phyloP scores from a whole-genome alignment of 2,329 filamentous ascomycete genomes.

The Stagonosporopsis tanaceti region DNA sequence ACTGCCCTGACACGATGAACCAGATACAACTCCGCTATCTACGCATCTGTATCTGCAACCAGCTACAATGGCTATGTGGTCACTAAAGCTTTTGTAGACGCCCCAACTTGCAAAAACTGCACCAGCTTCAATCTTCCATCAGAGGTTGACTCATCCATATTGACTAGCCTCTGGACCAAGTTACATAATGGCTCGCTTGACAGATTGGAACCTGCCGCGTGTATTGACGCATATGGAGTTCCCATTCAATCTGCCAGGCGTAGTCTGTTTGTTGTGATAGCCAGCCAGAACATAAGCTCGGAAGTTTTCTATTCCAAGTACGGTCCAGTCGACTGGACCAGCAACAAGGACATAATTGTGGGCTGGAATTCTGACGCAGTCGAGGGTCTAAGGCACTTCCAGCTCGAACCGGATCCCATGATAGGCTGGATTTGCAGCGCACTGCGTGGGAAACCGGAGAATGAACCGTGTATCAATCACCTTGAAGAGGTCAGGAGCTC shows the following conservation, averaged over 20 bases:
- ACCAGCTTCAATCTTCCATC: neutral
- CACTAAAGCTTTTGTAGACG: neutral
- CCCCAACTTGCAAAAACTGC: neutral
- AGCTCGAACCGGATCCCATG: neutral
- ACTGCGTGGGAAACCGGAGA: neutral
- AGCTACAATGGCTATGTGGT: slow-evolving; percentile 3
- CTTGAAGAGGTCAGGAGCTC: neutral
- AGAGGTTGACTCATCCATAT: too few species aligned
- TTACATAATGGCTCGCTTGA: neutral
- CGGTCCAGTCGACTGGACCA: neutral
- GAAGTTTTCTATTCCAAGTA: neutral
- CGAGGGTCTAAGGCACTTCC: neutral
- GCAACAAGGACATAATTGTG: neutral
- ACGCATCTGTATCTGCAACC: slow-evolving; percentile 20
- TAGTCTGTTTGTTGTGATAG: slow-evolving; percentile 6
- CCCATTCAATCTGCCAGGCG: neutral
- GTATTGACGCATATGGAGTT: neutral
- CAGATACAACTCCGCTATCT: slow-evolving; percentile 37
- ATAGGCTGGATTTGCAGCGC: slow-evolving; percentile 3
- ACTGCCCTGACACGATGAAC: neutral
- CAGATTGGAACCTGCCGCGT: neutral
- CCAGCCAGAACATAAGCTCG: neutral
- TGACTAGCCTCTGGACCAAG: neutral
- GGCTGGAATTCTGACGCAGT: neutral
- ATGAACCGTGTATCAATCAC: neutral